These are phyloP conservation scores for Apophysomyces trapeziformis DNA, from an alignment of 371 early-diverging fungal species.

Conservation along the genomic window DNA sequence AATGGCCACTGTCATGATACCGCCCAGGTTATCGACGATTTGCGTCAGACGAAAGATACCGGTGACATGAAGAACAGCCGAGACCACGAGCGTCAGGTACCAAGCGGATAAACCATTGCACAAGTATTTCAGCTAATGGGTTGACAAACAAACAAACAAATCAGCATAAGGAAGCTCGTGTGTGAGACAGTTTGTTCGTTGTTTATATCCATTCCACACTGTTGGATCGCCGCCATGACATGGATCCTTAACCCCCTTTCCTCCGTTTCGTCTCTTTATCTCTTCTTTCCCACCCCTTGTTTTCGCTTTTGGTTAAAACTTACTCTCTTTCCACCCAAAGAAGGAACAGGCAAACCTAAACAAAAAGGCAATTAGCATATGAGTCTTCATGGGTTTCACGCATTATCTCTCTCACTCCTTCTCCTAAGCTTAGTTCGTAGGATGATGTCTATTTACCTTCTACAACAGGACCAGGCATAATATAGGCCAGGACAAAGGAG, in stretches of 20 bases:
- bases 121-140: slow-evolving; percentile 53
- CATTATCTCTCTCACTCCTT: not conserved
- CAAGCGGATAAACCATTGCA: slow-evolving; percentile 65
- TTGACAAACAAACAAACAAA: slow-evolving; percentile 11
- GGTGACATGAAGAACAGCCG: slow-evolving; percentile 53
- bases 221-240: too few species aligned
- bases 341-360: slow-evolving; percentile 65
- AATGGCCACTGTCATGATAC: slow-evolving; percentile 61
- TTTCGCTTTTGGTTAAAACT: slow-evolving; percentile 7
- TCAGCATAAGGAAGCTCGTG: not conserved
- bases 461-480: slow-evolving; percentile 73
- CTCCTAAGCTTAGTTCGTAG: not conserved
- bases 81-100: slow-evolving; percentile 54
- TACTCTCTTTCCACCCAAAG: slow-evolving; percentile 60
- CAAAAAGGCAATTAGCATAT: too few species aligned
- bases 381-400: not conserved
- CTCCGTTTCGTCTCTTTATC: too few species aligned
- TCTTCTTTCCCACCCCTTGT: not conserved
- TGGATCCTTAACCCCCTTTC: not conserved
- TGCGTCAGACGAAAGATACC: slow-evolving; percentile 55
- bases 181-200: too few species aligned
- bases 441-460: slow-evolving; percentile 28
- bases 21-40: slow-evolving; percentile 68
- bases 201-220: too few species aligned
- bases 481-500: slow-evolving; percentile 59